Evolutionary conservation across 1,284 basidiomycete species (phyloP), one percentile per base, ranked within the genome.

Genomic region (Apiotrichum gracile): DNA sequence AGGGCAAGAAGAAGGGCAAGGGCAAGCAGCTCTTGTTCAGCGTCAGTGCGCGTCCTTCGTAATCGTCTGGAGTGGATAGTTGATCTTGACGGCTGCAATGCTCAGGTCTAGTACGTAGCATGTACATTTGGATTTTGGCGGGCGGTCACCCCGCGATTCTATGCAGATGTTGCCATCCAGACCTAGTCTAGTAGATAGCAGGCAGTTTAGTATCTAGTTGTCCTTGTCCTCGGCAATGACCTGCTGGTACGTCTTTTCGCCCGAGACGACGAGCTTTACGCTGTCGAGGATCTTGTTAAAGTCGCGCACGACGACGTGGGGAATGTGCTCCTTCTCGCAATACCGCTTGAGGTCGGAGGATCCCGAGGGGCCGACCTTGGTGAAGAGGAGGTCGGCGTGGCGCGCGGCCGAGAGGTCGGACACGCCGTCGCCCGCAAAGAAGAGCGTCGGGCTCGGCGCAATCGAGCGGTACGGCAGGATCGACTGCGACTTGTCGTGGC

Each of bases 391-490:
- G 74, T 96, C 90, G 21, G 92, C 90, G 63, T 92, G 88, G 51
- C 80, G 79, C 0, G 92, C 92, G 2, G 92, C 92, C 10, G 87
- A 90, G 73, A 96, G 82, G 73, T 94, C 91, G 86, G 66, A 49
- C 50, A 94, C 92, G 42, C 92, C 92, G 69, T 97, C 92, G 1
- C 92, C 92, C 62, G 93, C 92, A 82, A 94, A 96, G 76, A 96
- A 92, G 17, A 93, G 78, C 1, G 82, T 85, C 3, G 92, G 92
- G 16, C 84, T 83, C 53, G 83, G 71, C 4, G 80, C 68, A 38
- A 93, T 80, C 29, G 79, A 75, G 22, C 84, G 79, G 77, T 96
- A 97, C 0, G 89, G 91, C 33, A 91, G 77, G 64, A 96, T 94
- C 14, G 90, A 87, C 64, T 85, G 85, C 17, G 86, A 89, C 77